Percentiles rank a stretch among this genome's conserved stretches.
Evolutionary conservation across 352 stramenopile genomes (phyloP).

Genomic region (Pythium folliculosum): DNA sequence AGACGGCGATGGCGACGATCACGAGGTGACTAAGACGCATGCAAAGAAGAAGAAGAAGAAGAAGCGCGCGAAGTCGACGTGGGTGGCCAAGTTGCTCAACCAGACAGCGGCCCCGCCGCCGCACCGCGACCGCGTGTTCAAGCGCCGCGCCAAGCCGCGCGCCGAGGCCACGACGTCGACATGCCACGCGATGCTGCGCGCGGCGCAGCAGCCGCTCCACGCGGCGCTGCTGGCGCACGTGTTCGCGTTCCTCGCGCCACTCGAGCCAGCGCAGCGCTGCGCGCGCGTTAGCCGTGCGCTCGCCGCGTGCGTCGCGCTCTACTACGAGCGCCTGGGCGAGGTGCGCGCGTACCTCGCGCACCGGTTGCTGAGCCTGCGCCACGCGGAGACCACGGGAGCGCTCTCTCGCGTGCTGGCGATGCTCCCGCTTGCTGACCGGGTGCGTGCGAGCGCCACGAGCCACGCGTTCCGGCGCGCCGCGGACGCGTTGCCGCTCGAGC

Average conservation of each 20-base stretch:
- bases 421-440: constrained; percentile 15
- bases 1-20: not conserved
- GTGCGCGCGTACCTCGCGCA: constrained; percentile 37
- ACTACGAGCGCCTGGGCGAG: constrained; percentile 42
- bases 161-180: not conserved
- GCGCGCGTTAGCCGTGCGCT: constrained; percentile 42
- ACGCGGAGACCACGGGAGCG: not conserved
- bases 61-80: constrained; percentile 17
- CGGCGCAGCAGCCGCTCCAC: constrained; percentile 10
- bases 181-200: constrained; percentile 19
- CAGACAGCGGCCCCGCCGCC: constrained; percentile 24
- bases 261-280: constrained; percentile 33
- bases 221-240: constrained; percentile 34
- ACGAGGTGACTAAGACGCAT: not conserved
- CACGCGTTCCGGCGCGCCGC: constrained; percentile 9
- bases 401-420: constrained; percentile 30
- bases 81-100: constrained; percentile 52
- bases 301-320: constrained; percentile 31
- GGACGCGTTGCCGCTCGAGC: constrained; percentile 17
- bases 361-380: constrained; percentile 14
- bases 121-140: constrained; percentile 35
- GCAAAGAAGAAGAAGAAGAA: constrained; percentile 15
- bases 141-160: constrained; percentile 17
- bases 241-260: constrained; percentile 40
- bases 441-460: constrained; percentile 13